Evolutionary conservation across 352 stramenopile species (phyloP), one percentile per base, ranked within the genome.

Genomic region (Globisporangium emineosum): DNA sequence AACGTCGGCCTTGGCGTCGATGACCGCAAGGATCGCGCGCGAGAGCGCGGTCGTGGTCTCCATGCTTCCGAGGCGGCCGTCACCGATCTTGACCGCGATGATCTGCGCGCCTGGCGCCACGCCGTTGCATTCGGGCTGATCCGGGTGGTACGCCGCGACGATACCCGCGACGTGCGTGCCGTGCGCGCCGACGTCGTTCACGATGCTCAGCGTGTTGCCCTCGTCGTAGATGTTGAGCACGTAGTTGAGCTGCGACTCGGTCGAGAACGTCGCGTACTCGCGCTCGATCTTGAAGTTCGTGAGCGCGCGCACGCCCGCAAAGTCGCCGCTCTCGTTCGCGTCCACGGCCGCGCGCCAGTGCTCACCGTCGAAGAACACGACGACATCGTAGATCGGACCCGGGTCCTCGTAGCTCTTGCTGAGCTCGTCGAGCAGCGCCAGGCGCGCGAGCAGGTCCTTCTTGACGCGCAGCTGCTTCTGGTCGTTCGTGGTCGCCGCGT

Each of bases 111-210:
- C 97, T 3, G 88, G 88, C 12, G 96, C 97, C 17, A 99, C 89
- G 35, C 97, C 97, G 68, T 97, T 96, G 73, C 86, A 91, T 45
- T 93, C 86, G 0, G 83, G 83, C 50, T 96, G 81, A 19, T 91
- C 87, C 3, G 80, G 77, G 66, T 98, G 80, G 66, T 97, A 84
- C n/a, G 88, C 93, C 0, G 91, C 94, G 3, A 97, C 85, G 73
- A 99, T 99, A 5, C 88, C 91, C 0, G 95, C 95, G 51, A 99
- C 96, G 71, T 99, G 97, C 15, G 95, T 98, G 17, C 96, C 97
- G 73, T 99, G 97, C 0, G 94, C 81, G 17, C 94, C 93, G 0
- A 93, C 88, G 67, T 98, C 94, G 23, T 83, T 88, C 33, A 98
- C 94, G 60, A 99, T 89, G 73, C 82, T 98, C 33, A 98, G 71